phyloP scores from a whole-genome alignment of 2,329 filamentous ascomycete genomes.

The Ascochyta pisi region DNA sequence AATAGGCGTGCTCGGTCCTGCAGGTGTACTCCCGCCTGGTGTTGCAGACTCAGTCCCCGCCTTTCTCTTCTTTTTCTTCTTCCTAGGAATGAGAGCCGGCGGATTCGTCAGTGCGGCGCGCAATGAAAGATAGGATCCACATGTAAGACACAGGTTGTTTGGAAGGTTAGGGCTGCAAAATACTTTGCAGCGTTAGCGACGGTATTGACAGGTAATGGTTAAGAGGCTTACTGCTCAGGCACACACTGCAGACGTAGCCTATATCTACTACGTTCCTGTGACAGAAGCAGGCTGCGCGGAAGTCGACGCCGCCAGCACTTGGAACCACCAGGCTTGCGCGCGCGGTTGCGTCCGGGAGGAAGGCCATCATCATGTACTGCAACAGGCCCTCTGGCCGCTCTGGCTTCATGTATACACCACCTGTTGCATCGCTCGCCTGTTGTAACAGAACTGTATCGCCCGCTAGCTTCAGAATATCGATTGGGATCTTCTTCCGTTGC shows the following conservation, averaged over 20 bases:
- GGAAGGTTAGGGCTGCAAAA: slow-evolving; percentile 46
- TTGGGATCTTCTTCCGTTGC: slow-evolving; percentile 83
- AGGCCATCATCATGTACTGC: slow-evolving; percentile 93
- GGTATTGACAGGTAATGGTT: background rate
- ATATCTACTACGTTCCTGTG: slow-evolving; percentile 89
- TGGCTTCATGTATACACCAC: slow-evolving; percentile 72
- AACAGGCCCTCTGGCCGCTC: slow-evolving; percentile 67
- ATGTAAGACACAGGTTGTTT: slow-evolving; percentile 47
- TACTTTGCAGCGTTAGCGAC: slow-evolving; percentile 31
- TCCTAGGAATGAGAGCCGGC: slow-evolving; percentile 46
- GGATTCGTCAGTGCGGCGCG: slow-evolving; percentile 41
- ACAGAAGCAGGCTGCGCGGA: slow-evolving; percentile 97
- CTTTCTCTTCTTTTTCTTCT: slow-evolving; percentile 51
- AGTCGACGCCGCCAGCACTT: slow-evolving; percentile 87
- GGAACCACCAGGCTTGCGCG: slow-evolving; percentile 75
- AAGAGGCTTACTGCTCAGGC: slow-evolving; percentile 72
- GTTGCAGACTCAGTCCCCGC: slow-evolving; percentile 43
- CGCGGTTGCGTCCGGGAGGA: slow-evolving; percentile 74
- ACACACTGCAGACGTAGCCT: slow-evolving; percentile 95
- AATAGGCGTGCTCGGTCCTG: slow-evolving; percentile 42
- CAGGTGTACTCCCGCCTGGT: slow-evolving; percentile 42
- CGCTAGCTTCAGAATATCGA: slow-evolving; percentile 88
- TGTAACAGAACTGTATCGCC: slow-evolving; percentile 91
- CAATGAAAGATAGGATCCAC: slow-evolving; percentile 49
- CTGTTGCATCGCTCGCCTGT: slow-evolving; percentile 80